Evolutionary conservation across 1,284 basidiomycete genomes (phyloP).

Genomic region (Irpex sp.): DNA sequence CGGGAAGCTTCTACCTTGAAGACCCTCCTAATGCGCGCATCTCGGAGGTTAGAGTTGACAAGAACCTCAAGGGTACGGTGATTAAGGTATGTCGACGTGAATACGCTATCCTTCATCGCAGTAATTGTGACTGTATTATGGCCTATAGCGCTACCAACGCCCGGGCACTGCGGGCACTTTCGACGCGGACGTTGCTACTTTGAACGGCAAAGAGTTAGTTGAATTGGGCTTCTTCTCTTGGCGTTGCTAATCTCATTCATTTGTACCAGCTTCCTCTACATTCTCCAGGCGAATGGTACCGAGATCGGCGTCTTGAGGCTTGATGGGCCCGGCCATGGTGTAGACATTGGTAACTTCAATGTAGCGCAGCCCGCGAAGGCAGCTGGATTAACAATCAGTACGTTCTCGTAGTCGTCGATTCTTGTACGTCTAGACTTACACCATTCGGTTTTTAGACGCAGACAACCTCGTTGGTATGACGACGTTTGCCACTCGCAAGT

Average conservation of each 20-base stretch:
- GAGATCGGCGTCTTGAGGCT: conserved; percentile 24
- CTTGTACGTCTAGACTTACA: neutral
- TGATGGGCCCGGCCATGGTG: conserved; percentile 21
- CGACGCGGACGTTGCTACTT: conserved; percentile 25
- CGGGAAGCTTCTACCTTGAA: conserved; percentile 46
- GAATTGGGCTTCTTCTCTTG: neutral
- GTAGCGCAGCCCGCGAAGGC: conserved; percentile 10
- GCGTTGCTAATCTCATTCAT: neutral
- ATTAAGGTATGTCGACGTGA: conserved; percentile 32
- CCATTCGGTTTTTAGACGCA: neutral
- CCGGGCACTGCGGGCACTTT: conserved; percentile 22
- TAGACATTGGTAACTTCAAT: conserved; percentile 18
- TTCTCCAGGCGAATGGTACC: conserved; percentile 21
- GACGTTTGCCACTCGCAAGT: neutral
- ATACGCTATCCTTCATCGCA: neutral
- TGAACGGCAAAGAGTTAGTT: conserved; percentile 28
- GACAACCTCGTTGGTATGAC: neutral
- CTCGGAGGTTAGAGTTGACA: conserved; percentile 44
- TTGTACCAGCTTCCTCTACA: conserved; percentile 23
- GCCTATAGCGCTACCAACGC: conserved; percentile 21
- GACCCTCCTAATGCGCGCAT: conserved; percentile 41
- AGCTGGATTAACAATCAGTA: conserved; percentile 15
- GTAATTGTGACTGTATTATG: neutral
- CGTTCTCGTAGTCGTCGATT: conserved; percentile 12
- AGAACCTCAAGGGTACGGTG: conserved; percentile 39